Evolutionary conservation across 164 flowering plant species (phyloP).

Genomic region (Macadamia integrifolia): DNA sequence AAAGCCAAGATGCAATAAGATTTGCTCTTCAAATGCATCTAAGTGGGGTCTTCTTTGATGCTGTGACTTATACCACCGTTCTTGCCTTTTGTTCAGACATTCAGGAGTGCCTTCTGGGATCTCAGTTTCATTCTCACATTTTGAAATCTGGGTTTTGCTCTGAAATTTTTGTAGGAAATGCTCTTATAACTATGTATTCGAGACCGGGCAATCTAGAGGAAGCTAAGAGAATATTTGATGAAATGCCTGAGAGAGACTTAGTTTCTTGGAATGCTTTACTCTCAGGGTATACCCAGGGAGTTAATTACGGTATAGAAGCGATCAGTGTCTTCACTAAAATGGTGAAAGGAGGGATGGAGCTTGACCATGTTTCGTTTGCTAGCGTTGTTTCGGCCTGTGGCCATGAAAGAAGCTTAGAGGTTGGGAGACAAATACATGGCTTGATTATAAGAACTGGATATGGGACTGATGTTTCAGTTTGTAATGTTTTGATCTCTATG

Average conservation of each 20-base stretch:
- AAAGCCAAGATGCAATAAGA: constrained; percentile 35
- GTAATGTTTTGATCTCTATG: constrained; percentile 70
- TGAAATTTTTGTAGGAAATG: constrained; percentile 77
- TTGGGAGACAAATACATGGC: constrained; percentile 67
- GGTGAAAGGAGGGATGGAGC: constrained; percentile 48
- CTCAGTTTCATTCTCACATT: constrained; percentile 51
- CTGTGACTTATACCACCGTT: constrained; percentile 51
- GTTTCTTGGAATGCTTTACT: constrained; percentile 86
- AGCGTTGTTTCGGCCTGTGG: constrained; percentile 73
- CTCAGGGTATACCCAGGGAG: constrained; percentile 71
- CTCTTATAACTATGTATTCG: constrained; percentile 62
- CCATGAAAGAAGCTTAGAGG: constrained; percentile 46
- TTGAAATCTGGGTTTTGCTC: constrained; percentile 43
- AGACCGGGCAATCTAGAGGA: constrained; percentile 39
- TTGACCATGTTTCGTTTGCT: constrained; percentile 71
- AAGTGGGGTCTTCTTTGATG: constrained; percentile 62
- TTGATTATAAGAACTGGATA: constrained; percentile 51
- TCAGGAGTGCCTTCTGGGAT: constrained; percentile 47
- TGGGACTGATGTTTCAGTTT: constrained; percentile 47
- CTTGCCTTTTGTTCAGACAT: constrained; percentile 52
- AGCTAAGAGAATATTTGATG: constrained; percentile 58
- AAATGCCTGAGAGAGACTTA: constrained; percentile 55
- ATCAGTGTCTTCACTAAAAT: constrained; percentile 44
- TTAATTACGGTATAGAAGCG: constrained; percentile 48
- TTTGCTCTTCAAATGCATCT: constrained; percentile 55